These are phyloP conservation scores for Trypanosoma cruzi DNA, from an alignment of 208 protist genomes.

Conservation along the genomic window DNA sequence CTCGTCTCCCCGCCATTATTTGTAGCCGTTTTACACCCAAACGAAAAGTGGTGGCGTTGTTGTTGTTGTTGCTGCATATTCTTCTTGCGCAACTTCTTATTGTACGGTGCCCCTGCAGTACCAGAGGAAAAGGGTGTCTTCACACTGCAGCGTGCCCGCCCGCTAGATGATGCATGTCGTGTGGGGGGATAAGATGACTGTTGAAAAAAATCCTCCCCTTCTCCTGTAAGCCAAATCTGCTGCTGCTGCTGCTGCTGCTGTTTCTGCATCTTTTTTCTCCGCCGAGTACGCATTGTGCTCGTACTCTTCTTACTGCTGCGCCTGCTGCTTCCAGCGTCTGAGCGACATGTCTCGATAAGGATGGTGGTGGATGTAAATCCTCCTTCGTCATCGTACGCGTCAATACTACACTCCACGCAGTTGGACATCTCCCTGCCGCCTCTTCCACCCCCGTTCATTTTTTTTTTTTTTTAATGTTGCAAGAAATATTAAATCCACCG, in stretches of 20 bases:
- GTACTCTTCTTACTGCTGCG: conserved; percentile 33
- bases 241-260: conserved; percentile 14
- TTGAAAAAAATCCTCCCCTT: conserved; percentile 30
- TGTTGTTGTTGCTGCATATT: conserved; percentile 29
- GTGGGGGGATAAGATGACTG: not conserved
- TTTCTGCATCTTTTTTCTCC: conserved; percentile 13
- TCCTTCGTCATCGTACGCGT: conserved; percentile 23
- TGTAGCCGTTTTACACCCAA: not conserved
- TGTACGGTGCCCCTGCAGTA: conserved; percentile 36
- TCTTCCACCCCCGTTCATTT: conserved; percentile 3
- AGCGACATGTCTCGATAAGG: conserved; percentile 22
- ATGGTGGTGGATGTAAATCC: conserved; percentile 28
- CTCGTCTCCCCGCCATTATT: not conserved
- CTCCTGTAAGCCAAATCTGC: conserved; percentile 9
- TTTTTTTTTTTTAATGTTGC: not conserved
- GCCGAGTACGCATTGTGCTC: conserved; percentile 23
- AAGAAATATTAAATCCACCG: not conserved
- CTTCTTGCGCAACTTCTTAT: conserved; percentile 70
- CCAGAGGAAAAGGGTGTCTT: conserved; percentile 27
- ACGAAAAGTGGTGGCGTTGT: conserved; percentile 7
- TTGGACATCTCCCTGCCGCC: conserved; percentile 9
- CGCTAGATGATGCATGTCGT: not conserved
- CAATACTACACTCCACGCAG: conserved; percentile 21
- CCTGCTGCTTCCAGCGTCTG: conserved; percentile 45
- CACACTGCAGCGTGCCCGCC: conserved; percentile 15